Percentiles rank a stretch among this genome's conserved stretches.
These are phyloP conservation scores for Xylariales sp. DNA, from an alignment of 2,329 filamentous ascomycete genomes.

Conservation along the genomic window DNA sequence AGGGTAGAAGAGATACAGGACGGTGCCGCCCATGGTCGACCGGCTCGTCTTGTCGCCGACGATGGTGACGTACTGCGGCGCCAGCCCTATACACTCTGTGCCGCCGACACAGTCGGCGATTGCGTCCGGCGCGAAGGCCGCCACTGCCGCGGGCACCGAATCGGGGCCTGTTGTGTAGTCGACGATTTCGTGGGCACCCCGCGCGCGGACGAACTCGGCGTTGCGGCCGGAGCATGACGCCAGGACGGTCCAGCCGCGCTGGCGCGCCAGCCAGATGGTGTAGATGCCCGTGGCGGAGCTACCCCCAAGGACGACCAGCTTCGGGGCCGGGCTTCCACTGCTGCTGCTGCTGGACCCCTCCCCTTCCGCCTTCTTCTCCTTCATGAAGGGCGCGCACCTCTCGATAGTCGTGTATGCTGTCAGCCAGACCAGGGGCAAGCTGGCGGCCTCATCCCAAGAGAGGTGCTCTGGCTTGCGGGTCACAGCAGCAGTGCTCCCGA, in stretches of 20 bases:
- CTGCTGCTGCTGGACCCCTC: too few species aligned
- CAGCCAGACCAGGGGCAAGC: slow-evolving; percentile 13
- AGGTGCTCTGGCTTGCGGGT: slow-evolving; percentile 11
- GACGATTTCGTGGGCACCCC: slow-evolving; percentile 11
- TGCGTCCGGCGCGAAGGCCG: slow-evolving; percentile 7
- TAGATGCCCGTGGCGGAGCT: slow-evolving; percentile 15
- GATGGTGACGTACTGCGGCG: slow-evolving; percentile 13
- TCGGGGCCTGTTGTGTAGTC: slow-evolving; percentile 13
- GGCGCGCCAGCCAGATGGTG: slow-evolving; percentile 10
- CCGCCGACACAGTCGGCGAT: slow-evolving; percentile 14
- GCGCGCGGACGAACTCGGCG: slow-evolving; percentile 11
- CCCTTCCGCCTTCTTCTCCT: neutral
- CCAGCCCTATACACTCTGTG: slow-evolving; percentile 10
- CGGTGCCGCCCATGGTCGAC: slow-evolving; percentile 6
- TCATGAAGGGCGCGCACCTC: slow-evolving; percentile 6
- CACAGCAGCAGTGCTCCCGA: slow-evolving; percentile 7
- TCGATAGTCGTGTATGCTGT: slow-evolving; percentile 12
- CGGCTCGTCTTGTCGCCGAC: slow-evolving; percentile 14
- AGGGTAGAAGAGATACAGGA: slow-evolving; percentile 1
- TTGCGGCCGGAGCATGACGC: slow-evolving; percentile 15
- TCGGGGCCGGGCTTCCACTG: slow-evolving; percentile 4
- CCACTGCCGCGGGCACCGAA: slow-evolving; percentile 6
- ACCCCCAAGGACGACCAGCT: slow-evolving; percentile 13
- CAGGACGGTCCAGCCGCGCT: slow-evolving; percentile 14
- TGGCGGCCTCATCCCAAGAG: slow-evolving; percentile 12